These are phyloP conservation scores for Metschnikowia proteae DNA, from an alignment of 805 yeast genomes.

Conservation along the genomic window DNA sequence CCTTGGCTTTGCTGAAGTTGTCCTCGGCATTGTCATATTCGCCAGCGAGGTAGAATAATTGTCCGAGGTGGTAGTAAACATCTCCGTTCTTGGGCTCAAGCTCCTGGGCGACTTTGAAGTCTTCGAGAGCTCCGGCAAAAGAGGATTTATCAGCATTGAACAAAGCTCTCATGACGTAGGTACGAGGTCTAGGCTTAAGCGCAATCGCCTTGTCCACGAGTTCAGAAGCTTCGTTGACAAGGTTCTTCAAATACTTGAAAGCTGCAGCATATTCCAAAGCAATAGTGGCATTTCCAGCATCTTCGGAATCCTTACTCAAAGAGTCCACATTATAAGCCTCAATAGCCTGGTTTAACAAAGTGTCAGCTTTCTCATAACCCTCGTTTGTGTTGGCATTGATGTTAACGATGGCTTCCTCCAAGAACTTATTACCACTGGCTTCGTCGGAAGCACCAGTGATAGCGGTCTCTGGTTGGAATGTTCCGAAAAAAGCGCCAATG, in stretches of 20 bases:
- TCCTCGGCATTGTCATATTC: constrained; percentile 68
- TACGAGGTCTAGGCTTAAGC: constrained; percentile 71
- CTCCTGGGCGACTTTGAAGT: constrained; percentile 68
- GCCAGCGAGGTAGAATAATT: constrained; percentile 76
- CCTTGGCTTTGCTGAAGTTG: constrained; percentile 73
- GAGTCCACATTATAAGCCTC: constrained; percentile 38
- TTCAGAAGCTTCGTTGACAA: constrained; percentile 58
- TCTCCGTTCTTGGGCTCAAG: constrained; percentile 73
- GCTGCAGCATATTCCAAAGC: constrained; percentile 85
- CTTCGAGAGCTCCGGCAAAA: constrained; percentile 52
- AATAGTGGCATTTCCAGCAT: constrained; percentile 49
- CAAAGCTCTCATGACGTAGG: constrained; percentile 78
- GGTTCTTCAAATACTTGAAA: constrained; percentile 76
- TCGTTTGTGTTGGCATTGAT: constrained; percentile 49
- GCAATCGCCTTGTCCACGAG: constrained; percentile 64
- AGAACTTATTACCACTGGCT: constrained; percentile 56
- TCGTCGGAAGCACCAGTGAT: constrained; percentile 48
- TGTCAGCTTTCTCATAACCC: constrained; percentile 60
- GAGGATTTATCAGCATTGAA: constrained; percentile 77
- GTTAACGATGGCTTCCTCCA: constrained; percentile 62
- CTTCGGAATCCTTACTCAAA: constrained; percentile 32
- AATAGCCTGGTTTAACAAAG: constrained; percentile 56
- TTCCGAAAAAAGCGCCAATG: constrained; percentile 80
- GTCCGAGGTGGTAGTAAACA: constrained; percentile 91
- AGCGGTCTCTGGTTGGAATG: constrained; percentile 60